A percentile compares a stretch with the other conserved stretches of the same genome.
phyloP scores from a whole-genome alignment of 805 yeast genomes.

The Yarrowia sp. region DNA sequence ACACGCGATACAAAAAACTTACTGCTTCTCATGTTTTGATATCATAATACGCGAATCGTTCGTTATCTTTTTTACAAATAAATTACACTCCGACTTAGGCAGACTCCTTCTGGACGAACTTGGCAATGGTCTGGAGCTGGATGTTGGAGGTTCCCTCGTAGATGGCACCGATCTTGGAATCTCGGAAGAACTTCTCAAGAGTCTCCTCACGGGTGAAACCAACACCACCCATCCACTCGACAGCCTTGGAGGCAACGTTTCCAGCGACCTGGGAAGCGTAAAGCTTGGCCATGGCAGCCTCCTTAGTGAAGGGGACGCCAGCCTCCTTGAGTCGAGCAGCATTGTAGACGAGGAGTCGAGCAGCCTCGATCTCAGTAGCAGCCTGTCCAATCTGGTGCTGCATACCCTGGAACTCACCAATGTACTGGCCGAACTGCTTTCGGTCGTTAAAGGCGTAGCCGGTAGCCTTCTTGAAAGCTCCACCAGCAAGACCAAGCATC shows the following conservation, averaged over 20 bases:
- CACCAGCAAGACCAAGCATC: slow-evolving; percentile 47
- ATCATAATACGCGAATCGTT: background rate
- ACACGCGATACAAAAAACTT: too few relatives aligned
- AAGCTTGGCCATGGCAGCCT: slow-evolving; percentile 49
- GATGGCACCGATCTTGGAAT: slow-evolving; percentile 47
- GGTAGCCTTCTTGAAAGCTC: slow-evolving; percentile 45
- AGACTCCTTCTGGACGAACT: slow-evolving; percentile 40
- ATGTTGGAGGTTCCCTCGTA: slow-evolving; percentile 48
- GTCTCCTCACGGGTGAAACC: slow-evolving; percentile 47
- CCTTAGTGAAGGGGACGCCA: slow-evolving; percentile 43
- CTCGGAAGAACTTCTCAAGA: slow-evolving; percentile 46
- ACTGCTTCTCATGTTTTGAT: too few relatives aligned
- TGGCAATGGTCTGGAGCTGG: slow-evolving; percentile 47
- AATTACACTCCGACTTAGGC: slow-evolving; percentile 18
- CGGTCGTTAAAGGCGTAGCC: slow-evolving; percentile 43
- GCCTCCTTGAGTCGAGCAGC: slow-evolving; percentile 49
- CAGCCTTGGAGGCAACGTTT: slow-evolving; percentile 43
- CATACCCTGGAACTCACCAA: slow-evolving; percentile 49
- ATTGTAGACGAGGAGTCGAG: slow-evolving; percentile 44
- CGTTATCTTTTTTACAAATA: slow-evolving; percentile 18
- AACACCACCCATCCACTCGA: slow-evolving; percentile 51
- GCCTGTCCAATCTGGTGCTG: slow-evolving; percentile 48
- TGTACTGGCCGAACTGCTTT: slow-evolving; percentile 44
- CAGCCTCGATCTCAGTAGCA: slow-evolving; percentile 47
- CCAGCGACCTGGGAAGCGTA: slow-evolving; percentile 45